A percentile compares a stretch with the other conserved stretches of the same genome.
Evolutionary conservation across 2,329 filamentous ascomycete species (phyloP).

Genomic region (Botryotinia convoluta): DNA sequence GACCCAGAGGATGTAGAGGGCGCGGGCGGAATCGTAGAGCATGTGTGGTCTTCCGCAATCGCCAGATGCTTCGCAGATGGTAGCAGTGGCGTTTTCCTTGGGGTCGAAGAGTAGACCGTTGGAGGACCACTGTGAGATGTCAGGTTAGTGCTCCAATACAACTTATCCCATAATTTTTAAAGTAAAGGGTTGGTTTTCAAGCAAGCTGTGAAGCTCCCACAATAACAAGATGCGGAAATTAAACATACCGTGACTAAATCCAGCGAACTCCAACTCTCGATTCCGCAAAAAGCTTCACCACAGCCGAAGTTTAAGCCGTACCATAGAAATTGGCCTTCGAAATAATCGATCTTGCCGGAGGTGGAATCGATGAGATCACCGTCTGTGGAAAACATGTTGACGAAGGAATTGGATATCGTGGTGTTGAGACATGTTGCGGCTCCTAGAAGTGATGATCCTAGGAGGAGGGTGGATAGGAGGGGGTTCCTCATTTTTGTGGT

Average conservation of each 20-base stretch:
- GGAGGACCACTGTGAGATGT: conserved; percentile 4
- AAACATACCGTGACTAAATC: conserved; percentile 6
- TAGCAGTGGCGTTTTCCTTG: background rate
- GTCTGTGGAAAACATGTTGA: conserved; percentile 29
- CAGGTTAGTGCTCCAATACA: background rate
- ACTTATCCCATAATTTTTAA: background rate
- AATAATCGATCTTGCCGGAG: conserved; percentile 32
- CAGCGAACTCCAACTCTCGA: conserved; percentile 20
- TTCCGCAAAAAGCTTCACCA: conserved; percentile 29
- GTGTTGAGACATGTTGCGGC: conserved; percentile 2
- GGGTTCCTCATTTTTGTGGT: background rate
- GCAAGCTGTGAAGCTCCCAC: background rate
- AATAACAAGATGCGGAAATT: conserved; percentile 5
- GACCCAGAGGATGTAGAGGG: conserved; percentile 6
- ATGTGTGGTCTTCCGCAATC: conserved; percentile 14
- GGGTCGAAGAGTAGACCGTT: conserved; percentile 15
- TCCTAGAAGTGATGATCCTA: background rate
- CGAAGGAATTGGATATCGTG: conserved; percentile 6
- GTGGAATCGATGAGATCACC: conserved; percentile 32
- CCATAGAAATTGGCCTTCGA: conserved; percentile 30
- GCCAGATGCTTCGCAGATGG: background rate
- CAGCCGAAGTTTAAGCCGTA: conserved; percentile 29
- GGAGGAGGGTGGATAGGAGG: background rate
- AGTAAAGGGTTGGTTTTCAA: background rate
- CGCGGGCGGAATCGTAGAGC: background rate